Evolutionary conservation across 768 basidiomycete species (phyloP), one percentile per base, ranked within the genome.

Genomic region (Russula emetica): DNA sequence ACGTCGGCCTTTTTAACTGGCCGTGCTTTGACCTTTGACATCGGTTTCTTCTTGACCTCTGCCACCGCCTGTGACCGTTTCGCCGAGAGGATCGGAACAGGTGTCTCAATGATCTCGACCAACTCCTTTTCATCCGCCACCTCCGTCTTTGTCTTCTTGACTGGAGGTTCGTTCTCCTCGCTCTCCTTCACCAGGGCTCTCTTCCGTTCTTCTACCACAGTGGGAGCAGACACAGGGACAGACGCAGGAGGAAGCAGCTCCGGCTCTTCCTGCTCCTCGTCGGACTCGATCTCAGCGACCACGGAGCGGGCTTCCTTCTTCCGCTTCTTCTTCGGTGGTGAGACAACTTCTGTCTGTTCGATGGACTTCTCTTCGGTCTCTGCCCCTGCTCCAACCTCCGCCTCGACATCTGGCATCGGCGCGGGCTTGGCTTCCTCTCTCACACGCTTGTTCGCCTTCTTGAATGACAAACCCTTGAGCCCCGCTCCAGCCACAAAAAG

Each of bases 271-370:
- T 78, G 79, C 60, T 87, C 88, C 44, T 83, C 82, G 69, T 87
- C 88, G 7, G 82, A 83, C 76, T 87, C 87, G 45, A 83, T 67
- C 47, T 78, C 78, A 36, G 74, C 68, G 42, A 79, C 71, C 64
- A 74, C 76, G 68, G 67, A 76, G 52, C 70, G 73, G 69, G 70
- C 66, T 66, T 83, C 83, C 71, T 80, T 81, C 76, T 79, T 85
- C 71, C 78, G 76, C 72, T 78, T 84, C 79, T 87, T 85, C 75
- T 76, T 83, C 49, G 83, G 83, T 34, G 80, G 76, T 60, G 79
- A 78, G 22, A 74, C 71, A 18, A 71, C 72, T 16, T 69, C 73
- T 38, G 70, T 74, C 61, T 77, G 78, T 38, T 78, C 76, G 30
- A 70, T 72, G 42, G 66, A 65, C 55, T 70, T 67, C 26, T 55